phyloP scores from a whole-genome alignment of 2,329 filamentous ascomycete species.

The Decorospora gaudefroyi region DNA sequence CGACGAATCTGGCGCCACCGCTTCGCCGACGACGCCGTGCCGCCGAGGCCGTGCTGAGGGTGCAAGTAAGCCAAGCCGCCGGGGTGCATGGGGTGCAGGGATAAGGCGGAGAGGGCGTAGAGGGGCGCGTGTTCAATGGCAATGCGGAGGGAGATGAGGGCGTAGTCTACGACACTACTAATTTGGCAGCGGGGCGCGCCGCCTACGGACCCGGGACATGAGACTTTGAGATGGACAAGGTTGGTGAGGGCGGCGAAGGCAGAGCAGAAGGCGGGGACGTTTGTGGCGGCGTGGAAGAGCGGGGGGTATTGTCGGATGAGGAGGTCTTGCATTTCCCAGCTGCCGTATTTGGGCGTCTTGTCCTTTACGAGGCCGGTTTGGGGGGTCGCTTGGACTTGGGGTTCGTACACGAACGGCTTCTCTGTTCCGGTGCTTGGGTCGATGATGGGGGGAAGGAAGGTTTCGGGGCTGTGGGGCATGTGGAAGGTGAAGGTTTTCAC shows the following conservation, averaged over 20 bases:
- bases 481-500: slow-evolving; percentile 78
- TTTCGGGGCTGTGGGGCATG: slow-evolving; percentile 75
- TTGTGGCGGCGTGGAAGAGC: slow-evolving; percentile 85
- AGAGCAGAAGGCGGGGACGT: slow-evolving; percentile 80
- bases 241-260: slow-evolving; percentile 71
- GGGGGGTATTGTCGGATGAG: slow-evolving; percentile 86
- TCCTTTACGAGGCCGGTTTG: slow-evolving; percentile 61
- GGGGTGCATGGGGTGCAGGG: slow-evolving; percentile 74
- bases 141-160: slow-evolving; percentile 83
- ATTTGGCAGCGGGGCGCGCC: slow-evolving; percentile 68
- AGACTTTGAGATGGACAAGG: slow-evolving; percentile 74
- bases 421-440: slow-evolving; percentile 77
- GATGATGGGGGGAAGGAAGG: slow-evolving; percentile 82
- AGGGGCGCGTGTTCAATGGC: slow-evolving; percentile 76
- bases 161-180: slow-evolving; percentile 84
- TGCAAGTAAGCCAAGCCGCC: slow-evolving; percentile 77
- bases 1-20: slow-evolving; percentile 79
- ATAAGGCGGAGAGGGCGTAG: slow-evolving; percentile 68
- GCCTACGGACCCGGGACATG: slow-evolving; percentile 74
- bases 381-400: slow-evolving; percentile 66
- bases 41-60: slow-evolving; percentile 73
- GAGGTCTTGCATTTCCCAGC: slow-evolving; percentile 76
- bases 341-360: slow-evolving; percentile 75
- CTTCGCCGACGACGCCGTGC: slow-evolving; percentile 69
- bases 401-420: slow-evolving; percentile 79